Evolutionary conservation across 495 filamentous ascomycete species (phyloP).

Genomic region (Penicillium maclennaniae): DNA sequence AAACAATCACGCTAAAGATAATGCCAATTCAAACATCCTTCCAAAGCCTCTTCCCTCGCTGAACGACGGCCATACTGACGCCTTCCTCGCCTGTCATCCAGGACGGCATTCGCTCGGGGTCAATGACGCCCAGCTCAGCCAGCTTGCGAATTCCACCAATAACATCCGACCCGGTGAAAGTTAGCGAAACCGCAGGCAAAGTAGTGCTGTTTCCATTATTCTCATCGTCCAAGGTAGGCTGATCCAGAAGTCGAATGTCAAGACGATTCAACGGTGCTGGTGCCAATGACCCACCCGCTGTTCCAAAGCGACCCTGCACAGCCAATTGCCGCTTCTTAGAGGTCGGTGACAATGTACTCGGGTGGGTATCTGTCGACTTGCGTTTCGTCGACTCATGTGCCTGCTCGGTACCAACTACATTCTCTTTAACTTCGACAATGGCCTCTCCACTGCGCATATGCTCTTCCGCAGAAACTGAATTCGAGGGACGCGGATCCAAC

Average conservation of each 20-base stretch:
- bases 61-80: slow-evolving; percentile 66
- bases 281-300: slow-evolving; percentile 27
- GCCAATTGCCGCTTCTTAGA: slow-evolving; percentile 57
- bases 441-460: slow-evolving; percentile 23
- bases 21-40: slow-evolving; percentile 17
- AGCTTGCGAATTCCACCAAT: slow-evolving; percentile 74
- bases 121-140: slow-evolving; percentile 67
- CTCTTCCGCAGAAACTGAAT: slow-evolving; percentile 41
- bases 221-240: slow-evolving; percentile 13
- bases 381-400: slow-evolving; percentile 28
- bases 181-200: slow-evolving; percentile 49
- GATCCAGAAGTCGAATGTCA: slow-evolving; percentile 34
- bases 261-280: slow-evolving; percentile 29
- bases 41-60: slow-evolving; percentile 49
- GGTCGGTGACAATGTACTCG: slow-evolving; percentile 53
- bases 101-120: slow-evolving; percentile 74
- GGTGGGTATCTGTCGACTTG: slow-evolving; percentile 15
- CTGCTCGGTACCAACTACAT: slow-evolving; percentile 17
- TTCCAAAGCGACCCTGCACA: slow-evolving; percentile 50
- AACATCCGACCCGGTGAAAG: slow-evolving; percentile 72
- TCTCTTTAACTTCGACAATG: slow-evolving; percentile 23
- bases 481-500: slow-evolving; percentile 47
- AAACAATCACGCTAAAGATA: not conserved
- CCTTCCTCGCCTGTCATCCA: slow-evolving; percentile 91
- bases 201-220: slow-evolving; percentile 9